Evolutionary conservation across 306 rosid genomes (phyloP), one percentile per base, ranked within the genome.

Genomic region (Malus asiatica): DNA sequence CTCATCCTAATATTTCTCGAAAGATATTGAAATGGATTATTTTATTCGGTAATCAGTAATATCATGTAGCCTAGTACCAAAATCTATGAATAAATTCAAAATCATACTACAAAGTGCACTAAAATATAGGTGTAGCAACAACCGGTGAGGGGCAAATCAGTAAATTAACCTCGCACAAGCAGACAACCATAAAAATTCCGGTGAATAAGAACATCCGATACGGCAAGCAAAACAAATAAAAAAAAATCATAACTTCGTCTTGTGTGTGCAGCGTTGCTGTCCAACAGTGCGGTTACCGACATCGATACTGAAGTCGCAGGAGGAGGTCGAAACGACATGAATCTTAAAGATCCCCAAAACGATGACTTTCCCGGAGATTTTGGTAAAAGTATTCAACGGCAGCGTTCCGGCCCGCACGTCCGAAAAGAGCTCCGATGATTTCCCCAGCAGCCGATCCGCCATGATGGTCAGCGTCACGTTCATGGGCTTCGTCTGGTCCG

Each of bases 291-390:
- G 58, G 1, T 20, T 72, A 46, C 83, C n/a, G 65, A 81, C 5
- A 65, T 29, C 12, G 55, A 94, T 0, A 6, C 0, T n/a, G 77
- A 88, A 72, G 78, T 91, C 87, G 83, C 98, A 94, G 22, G 93
- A 77, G 2, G 90, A 19, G 1, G 83, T 51, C 0, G 94, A 46
- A 15, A 63, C 76, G 16, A 65, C 86, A 44, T 81, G 77, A 58
- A 94, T 5, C 38, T 75, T 85, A 42, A 89, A 67, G 13, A 89
- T 29, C 3, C 93, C 87, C 46, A 93, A 45, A 6, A 91, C 22
- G 7, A 1, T 70, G 2, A 84, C 90, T 69, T 70, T 68, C 0
- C 97, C 94, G 6, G 80, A 27, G 11, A 91, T 30, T 62, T 16
- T 75, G 3, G 87, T 15, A 10, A 38, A 22, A n/a, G 85, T 16